Evolutionary conservation across 192 early-diverging fungal species (phyloP).

Genomic region (Gorgonomyces haynaldii): DNA sequence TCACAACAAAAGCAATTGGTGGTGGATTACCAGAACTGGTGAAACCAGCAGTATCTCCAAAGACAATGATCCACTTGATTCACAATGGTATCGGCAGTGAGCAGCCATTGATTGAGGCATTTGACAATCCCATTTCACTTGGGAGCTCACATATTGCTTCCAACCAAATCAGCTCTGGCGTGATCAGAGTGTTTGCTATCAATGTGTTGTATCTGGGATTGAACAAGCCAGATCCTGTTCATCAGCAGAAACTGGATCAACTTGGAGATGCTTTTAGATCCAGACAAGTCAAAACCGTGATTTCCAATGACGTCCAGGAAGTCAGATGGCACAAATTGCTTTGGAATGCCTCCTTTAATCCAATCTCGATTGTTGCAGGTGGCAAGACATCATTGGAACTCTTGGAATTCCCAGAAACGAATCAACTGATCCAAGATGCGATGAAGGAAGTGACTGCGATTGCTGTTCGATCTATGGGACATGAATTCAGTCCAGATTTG

Average conservation of each 20-base stretch:
- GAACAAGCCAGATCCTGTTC: neutral
- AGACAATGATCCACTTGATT: conserved; percentile 14
- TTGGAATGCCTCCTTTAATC: conserved; percentile 25
- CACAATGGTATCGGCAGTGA: conserved; percentile 26
- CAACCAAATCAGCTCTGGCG: conserved; percentile 11
- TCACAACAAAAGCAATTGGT: conserved; percentile 18
- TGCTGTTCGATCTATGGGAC: conserved; percentile 3
- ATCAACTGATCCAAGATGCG: conserved; percentile 4
- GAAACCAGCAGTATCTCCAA: conserved; percentile 1
- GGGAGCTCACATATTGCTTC: conserved; percentile 14
- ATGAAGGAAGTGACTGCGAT: conserved; percentile 16
- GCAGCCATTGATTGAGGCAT: neutral
- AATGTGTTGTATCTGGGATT: neutral
- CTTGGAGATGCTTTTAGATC: neutral
- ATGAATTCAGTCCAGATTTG: conserved; percentile 1
- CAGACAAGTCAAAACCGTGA: neutral
- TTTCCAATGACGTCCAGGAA: conserved; percentile 7
- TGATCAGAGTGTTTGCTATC: conserved; percentile 7
- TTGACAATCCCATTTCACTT: no score
- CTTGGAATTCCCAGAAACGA: conserved; percentile 6
- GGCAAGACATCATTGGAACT: conserved; percentile 10
- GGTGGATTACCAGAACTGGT: conserved; percentile 11
- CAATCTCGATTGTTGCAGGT: conserved; percentile 14
- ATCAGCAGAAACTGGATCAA: neutral
- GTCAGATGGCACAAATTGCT: conserved; percentile 23